Evolutionary conservation across 1,139 yeast genomes (phyloP).

Genomic region (Yamadazyma sp.): DNA sequence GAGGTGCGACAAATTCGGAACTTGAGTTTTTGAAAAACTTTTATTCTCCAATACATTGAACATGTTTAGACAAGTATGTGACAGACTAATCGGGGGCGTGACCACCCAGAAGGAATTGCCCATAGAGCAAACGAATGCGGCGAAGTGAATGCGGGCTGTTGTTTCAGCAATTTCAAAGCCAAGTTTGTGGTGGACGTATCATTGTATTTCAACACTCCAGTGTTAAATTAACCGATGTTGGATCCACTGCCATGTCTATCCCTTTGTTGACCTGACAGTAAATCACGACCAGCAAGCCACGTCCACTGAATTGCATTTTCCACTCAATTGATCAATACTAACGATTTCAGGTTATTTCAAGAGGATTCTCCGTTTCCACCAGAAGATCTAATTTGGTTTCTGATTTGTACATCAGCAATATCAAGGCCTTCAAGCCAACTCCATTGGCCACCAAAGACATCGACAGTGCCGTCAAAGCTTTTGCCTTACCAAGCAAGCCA

Average conservation of each 20-base stretch:
- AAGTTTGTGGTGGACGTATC: too few species aligned
- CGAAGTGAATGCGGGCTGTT: too few species aligned
- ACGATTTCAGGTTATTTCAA: constrained; percentile 31
- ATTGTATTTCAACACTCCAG: neutral
- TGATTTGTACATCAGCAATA: constrained; percentile 83
- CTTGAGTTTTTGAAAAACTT: constrained; percentile 5
- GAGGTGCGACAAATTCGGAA: constrained; percentile 14
- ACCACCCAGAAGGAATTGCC: neutral
- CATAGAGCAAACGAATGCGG: neutral
- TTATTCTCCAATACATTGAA: constrained; percentile 4
- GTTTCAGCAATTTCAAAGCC: too few species aligned
- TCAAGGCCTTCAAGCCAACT: constrained; percentile 85
- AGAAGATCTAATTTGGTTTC: constrained; percentile 64
- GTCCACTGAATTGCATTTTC: neutral
- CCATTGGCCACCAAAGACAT: constrained; percentile 73
- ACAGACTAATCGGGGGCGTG: neutral
- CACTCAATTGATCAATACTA: constrained; percentile 15
- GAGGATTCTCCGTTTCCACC: constrained; percentile 48
- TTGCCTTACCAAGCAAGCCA: constrained; percentile 78
- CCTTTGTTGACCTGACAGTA: neutral
- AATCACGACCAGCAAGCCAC: neutral
- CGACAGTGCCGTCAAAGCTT: constrained; percentile 76
- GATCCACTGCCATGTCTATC: neutral
- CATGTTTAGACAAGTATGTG: constrained; percentile 21
- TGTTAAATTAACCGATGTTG: neutral